Conservation (phyloP, 1,139 yeast genomes). For the Yamadazyma conglobata region DNA sequence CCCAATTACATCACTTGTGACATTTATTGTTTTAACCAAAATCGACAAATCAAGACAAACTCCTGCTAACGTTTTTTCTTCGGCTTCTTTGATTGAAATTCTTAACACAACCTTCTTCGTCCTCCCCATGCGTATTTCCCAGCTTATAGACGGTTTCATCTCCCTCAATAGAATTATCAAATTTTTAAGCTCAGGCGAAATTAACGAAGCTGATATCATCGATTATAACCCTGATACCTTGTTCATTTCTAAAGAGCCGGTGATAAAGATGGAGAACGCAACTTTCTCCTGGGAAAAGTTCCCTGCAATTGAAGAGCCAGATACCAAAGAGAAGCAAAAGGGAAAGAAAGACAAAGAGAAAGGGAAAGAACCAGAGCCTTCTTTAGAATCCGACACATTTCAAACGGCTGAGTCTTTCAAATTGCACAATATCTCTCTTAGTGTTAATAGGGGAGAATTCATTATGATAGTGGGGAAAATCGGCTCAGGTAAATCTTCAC, state of each 20-base stretch:
- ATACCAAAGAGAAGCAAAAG: conserved; percentile 10
- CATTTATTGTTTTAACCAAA: conserved; percentile 68
- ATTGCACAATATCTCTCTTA: conserved; percentile 34
- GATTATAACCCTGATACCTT: conserved; percentile 7
- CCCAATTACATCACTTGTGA: conserved; percentile 62
- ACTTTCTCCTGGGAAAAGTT: conserved; percentile 40
- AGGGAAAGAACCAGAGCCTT: conserved; percentile 5
- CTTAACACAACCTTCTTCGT: conserved; percentile 44
- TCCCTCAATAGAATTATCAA: conserved; percentile 62
- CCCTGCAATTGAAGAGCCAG: conserved; percentile 23
- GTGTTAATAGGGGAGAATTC: conserved; percentile 54
- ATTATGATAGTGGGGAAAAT: conserved; percentile 68
- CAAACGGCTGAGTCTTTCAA: conserved; percentile 6
- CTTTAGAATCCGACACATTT: conserved; percentile 3
- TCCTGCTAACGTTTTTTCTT: conserved; percentile 75
- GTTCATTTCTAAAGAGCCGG: conserved; percentile 14
- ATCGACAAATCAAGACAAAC: conserved; percentile 43
- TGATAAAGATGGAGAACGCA: conserved; percentile 24
- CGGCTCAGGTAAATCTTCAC: conserved; percentile 70
- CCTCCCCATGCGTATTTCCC: conserved; percentile 60
- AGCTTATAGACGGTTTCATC: conserved; percentile 67
- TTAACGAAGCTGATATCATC: conserved; percentile 9
- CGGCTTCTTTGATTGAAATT: conserved; percentile 60
- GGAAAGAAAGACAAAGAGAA: conserved; percentile 6
- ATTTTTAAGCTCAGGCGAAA: conserved; percentile 40